Percentiles rank a stretch among this genome's conserved stretches.
Conservation (phyloP, 2,329 filamentous ascomycete genomes). For the Cordyceps javanica region DNA sequence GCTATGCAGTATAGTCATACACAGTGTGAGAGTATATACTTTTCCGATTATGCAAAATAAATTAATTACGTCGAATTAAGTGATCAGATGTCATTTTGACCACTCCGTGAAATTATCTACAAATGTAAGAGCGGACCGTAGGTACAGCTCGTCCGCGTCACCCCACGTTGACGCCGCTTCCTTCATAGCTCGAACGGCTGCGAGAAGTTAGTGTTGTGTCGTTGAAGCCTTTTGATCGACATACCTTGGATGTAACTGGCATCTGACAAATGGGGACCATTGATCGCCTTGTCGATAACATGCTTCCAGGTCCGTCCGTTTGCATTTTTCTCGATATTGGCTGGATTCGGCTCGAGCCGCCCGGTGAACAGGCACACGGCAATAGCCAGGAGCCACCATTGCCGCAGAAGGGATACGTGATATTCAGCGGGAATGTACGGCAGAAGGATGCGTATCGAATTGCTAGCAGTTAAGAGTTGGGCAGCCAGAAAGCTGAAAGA, state of each 20-base stretch:
- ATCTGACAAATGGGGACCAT: constrained; percentile 62
- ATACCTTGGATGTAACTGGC: constrained; percentile 79
- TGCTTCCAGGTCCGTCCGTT: constrained; percentile 68
- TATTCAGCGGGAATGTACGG: constrained; percentile 67
- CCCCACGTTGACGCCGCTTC: constrained; percentile 71
- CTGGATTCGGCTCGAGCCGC: constrained; percentile 65
- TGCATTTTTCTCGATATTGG: constrained; percentile 54
- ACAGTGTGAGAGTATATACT: neutral
- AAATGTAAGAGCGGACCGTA: constrained; percentile 65
- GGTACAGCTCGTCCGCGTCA: constrained; percentile 58
- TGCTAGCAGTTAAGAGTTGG: constrained; percentile 76
- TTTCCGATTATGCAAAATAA: neutral
- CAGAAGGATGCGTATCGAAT: constrained; percentile 81
- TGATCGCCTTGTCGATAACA: constrained; percentile 64
- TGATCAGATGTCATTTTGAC: constrained; percentile 32
- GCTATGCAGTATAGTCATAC: neutral
- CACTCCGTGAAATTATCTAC: constrained; percentile 68
- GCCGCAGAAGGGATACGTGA: constrained; percentile 67
- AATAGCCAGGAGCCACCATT: constrained; percentile 86
- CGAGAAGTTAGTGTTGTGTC: constrained; percentile 6
- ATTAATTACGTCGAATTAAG: neutral
- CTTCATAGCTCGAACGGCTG: constrained; percentile 65
- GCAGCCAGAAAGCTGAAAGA: constrained; percentile 79
- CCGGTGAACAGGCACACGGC: constrained; percentile 70
- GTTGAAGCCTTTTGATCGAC: constrained; percentile 13